Evolutionary conservation across 2,329 filamentous ascomycete species (phyloP).

Genomic region (Clarireedia hainanense): DNA sequence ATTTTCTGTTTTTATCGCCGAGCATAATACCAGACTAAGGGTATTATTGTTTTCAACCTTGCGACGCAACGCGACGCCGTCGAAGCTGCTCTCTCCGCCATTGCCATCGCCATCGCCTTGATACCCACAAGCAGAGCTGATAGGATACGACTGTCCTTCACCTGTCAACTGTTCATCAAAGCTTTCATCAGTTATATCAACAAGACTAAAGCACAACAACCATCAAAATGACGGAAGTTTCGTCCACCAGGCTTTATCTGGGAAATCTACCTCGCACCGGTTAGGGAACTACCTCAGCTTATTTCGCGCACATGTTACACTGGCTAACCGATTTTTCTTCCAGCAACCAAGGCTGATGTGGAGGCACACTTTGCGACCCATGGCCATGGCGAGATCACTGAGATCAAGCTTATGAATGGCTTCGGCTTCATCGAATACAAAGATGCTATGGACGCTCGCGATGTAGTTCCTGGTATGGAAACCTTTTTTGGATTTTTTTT

Average conservation of each 20-base stretch:
- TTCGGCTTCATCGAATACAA: conserved; percentile 99
- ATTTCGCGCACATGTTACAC: neutral
- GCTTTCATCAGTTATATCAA: neutral
- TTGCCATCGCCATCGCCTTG: too few species aligned
- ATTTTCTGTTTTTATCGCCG: neutral
- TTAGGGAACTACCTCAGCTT: conserved; percentile 40
- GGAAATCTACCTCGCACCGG: conserved; percentile 95
- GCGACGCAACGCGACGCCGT: conserved; percentile 1
- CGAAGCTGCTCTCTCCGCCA: neutral
- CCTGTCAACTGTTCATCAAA: neutral
- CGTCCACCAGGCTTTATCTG: conserved; percentile 89
- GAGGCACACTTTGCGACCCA: conserved; percentile 92
- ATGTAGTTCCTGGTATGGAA: conserved; percentile 87
- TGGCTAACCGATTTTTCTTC: conserved; percentile 13
- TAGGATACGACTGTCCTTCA: too few species aligned
- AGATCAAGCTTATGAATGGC: conserved; percentile 99
- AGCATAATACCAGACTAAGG: neutral
- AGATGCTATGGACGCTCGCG: conserved; percentile 94
- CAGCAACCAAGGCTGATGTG: conserved; percentile 94
- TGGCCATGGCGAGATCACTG: conserved; percentile 94
- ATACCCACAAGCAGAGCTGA: too few species aligned
- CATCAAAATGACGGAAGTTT: conserved; percentile 68
- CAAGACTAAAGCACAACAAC: neutral
- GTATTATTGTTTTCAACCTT: neutral
- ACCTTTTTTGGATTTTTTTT: neutral